A percentile compares a stretch with the other conserved stretches of the same genome.
These are phyloP conservation scores for Aspergillus jensenii DNA, from an alignment of 2,329 filamentous ascomycete genomes.

Conservation along the genomic window DNA sequence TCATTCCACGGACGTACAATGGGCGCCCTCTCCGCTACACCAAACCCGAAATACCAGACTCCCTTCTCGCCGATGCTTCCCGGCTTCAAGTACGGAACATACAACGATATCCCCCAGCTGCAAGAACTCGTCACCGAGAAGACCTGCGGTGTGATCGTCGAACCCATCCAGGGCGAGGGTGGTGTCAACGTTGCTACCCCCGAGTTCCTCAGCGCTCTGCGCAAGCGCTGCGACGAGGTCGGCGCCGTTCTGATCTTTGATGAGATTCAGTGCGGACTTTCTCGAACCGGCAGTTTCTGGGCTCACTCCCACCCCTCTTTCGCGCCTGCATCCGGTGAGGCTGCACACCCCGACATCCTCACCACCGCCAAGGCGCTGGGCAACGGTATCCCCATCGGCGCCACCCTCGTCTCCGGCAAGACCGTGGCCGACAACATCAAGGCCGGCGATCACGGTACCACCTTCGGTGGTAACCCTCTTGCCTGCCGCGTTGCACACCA, in stretches of 20 bases:
- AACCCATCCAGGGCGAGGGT: conserved; percentile 96
- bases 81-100: conserved; percentile 82
- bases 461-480: conserved; percentile 89
- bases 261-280: conserved; percentile 94
- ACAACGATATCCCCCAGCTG: conserved; percentile 76
- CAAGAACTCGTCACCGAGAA: conserved; percentile 73
- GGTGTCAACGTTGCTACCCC: conserved; percentile 81
- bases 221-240: conserved; percentile 78
- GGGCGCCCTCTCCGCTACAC: conserved; percentile 91
- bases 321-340: conserved; percentile 44
- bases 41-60: conserved; percentile 95
- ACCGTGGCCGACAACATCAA: conserved; percentile 67
- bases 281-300: conserved; percentile 86
- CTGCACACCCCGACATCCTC: conserved; percentile 89
- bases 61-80: conserved; percentile 96
- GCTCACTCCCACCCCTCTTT: conserved; percentile 72
- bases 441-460: conserved; percentile 86
- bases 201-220: conserved; percentile 82
- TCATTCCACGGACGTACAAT: conserved; percentile 97
- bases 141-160: conserved; percentile 92
- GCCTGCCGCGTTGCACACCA: conserved; percentile 82
- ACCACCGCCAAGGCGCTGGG: conserved; percentile 95
- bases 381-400: conserved; percentile 94
- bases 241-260: conserved; percentile 90
- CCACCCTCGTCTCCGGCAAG: conserved; percentile 66